Conservation (phyloP, 306 rosid genomes). For the Rubus parviflorus region DNA sequence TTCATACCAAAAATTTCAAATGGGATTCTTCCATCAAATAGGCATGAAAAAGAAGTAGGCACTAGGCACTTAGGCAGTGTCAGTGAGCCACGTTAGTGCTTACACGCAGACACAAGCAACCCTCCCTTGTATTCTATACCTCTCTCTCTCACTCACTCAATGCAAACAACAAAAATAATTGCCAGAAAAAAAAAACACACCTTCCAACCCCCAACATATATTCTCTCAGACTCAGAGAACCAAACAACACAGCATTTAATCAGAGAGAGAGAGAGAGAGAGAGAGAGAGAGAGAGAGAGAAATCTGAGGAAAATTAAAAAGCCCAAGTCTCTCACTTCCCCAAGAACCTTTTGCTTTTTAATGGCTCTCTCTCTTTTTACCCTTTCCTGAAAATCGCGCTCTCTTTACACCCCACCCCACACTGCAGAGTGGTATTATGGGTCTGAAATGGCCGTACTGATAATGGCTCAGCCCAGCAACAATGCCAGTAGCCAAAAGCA, state of each 20-base stretch:
- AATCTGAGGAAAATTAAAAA: not conserved
- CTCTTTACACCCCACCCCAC: constrained; percentile 12
- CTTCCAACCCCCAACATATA: constrained; percentile 22
- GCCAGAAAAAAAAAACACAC: constrained; percentile 11
- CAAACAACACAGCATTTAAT: constrained; percentile 15
- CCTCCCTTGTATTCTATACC: not conserved
- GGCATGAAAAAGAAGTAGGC: not conserved
- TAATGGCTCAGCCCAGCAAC: constrained; percentile 58
- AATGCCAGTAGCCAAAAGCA: constrained; percentile 27
- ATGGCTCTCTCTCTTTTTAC: constrained; percentile 33
- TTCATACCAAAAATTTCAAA: not conserved
- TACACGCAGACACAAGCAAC: not conserved
- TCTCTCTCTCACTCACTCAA: not conserved
- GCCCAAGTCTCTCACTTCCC: constrained; percentile 17
- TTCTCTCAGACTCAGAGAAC: constrained; percentile 4
- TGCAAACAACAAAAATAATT: constrained; percentile 22
- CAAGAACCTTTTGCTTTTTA: constrained; percentile 59
- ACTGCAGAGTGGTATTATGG: constrained; percentile 27
- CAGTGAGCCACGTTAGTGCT: constrained; percentile 19
- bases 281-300: not conserved
- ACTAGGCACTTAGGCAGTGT: too few relatives aligned
- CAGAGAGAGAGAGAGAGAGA: not conserved
- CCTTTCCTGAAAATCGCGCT: constrained; percentile 50
- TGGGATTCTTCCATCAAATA: not conserved
- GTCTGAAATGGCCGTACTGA: constrained; percentile 48